These are phyloP conservation scores for Sporopachydermia cereana DNA, from an alignment of 1,139 yeast genomes.

Conservation along the genomic window DNA sequence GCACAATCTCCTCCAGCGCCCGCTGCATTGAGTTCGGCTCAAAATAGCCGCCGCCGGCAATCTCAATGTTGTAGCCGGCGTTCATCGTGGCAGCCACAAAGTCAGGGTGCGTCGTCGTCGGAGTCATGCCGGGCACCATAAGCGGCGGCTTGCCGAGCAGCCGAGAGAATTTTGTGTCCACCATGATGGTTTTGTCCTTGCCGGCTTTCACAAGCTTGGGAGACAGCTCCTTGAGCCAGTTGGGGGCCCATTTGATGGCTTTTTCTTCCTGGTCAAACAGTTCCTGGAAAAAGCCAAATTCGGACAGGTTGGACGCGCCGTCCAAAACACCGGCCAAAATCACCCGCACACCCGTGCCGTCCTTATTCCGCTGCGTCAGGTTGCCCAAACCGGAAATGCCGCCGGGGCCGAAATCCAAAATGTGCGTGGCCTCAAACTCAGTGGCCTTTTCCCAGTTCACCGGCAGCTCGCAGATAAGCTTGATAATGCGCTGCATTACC, in stretches of 20 bases:
- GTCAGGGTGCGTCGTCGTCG: constrained; percentile 89
- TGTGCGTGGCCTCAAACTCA: constrained; percentile 67
- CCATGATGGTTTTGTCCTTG: constrained; percentile 42
- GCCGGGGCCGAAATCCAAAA: constrained; percentile 97
- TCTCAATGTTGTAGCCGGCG: constrained; percentile 94
- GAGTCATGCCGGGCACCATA: constrained; percentile 99
- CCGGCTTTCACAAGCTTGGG: constrained; percentile 79
- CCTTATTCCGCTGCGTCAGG: constrained; percentile 92
- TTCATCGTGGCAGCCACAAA: constrained; percentile 88
- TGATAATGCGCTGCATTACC: constrained; percentile 54
- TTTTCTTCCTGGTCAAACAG: constrained; percentile 59
- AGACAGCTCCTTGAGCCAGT: constrained; percentile 83
- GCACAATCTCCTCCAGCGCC: constrained; percentile 60
- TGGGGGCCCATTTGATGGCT: constrained; percentile 68
- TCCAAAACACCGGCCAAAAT: constrained; percentile 90
- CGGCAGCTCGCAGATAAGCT: constrained; percentile 76
- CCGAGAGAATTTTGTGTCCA: constrained; percentile 89
- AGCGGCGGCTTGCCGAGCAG: constrained; percentile 91
- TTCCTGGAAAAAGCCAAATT: constrained; percentile 93
- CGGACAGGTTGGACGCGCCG: constrained; percentile 52
- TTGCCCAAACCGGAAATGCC: constrained; percentile 96
- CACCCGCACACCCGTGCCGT: constrained; percentile 94
- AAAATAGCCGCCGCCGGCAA: constrained; percentile 99
- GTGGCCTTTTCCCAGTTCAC: constrained; percentile 95
- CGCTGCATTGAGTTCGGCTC: constrained; percentile 53